Evolutionary conservation across 768 basidiomycete genomes (phyloP).

Genomic region (Amanita inopinata): DNA sequence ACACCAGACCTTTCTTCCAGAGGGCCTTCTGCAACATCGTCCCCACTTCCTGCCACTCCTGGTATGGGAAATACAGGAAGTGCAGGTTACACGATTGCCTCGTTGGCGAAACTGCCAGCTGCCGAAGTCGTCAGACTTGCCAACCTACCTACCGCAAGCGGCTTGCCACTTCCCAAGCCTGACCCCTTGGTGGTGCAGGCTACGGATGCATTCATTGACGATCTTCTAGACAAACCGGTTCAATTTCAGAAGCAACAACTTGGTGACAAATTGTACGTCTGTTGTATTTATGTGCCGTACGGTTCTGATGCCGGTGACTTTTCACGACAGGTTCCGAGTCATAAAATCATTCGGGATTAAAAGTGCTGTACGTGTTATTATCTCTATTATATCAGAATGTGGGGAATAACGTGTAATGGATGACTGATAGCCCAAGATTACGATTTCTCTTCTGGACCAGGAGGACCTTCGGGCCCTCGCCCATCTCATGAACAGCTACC

Average conservation of each 20-base stretch:
- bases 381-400: background rate
- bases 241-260: slow-evolving; percentile 69
- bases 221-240: slow-evolving; percentile 41
- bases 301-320: background rate
- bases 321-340: slow-evolving; percentile 32
- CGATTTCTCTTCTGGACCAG: slow-evolving; percentile 72
- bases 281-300: slow-evolving; percentile 11
- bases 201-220: slow-evolving; percentile 67
- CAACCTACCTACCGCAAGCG: slow-evolving; percentile 35
- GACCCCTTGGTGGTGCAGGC: slow-evolving; percentile 60
- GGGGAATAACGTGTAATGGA: slow-evolving; percentile 1
- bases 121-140: slow-evolving; percentile 65
- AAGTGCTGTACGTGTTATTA: slow-evolving; percentile 45
- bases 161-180: slow-evolving; percentile 55
- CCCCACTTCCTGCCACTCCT: slow-evolving; percentile 43
- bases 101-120: slow-evolving; percentile 67
- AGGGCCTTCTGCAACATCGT: slow-evolving; percentile 62
- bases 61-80: slow-evolving; percentile 7
- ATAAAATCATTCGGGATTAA: slow-evolving; percentile 80
- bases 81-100: slow-evolving; percentile 50
- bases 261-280: slow-evolving; percentile 63
- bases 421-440: slow-evolving; percentile 62
- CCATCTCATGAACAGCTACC: slow-evolving; percentile 83
- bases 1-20: slow-evolving; percentile 73
- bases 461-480: slow-evolving; percentile 80